These are phyloP conservation scores for Aspergillus carlsbadensis DNA, from an alignment of 495 filamentous ascomycete genomes.

Conservation along the genomic window DNA sequence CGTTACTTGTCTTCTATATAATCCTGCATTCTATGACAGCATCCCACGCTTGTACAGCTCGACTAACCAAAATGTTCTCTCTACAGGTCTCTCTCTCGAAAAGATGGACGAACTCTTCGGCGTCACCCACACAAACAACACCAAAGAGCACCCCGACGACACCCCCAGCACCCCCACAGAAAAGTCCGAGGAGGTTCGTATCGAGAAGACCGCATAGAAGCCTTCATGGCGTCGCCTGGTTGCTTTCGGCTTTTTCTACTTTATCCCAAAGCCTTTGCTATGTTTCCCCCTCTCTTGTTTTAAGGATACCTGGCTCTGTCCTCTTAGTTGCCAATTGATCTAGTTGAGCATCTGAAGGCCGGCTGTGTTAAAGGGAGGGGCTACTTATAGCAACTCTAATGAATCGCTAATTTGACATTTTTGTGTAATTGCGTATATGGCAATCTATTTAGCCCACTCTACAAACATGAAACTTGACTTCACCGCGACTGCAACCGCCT, in stretches of 20 bases:
- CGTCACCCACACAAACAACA: slow-evolving; percentile 22
- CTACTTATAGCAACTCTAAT: background rate
- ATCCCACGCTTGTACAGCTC: background rate
- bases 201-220: slow-evolving; percentile 2
- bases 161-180: background rate
- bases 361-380: background rate
- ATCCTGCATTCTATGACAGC: background rate
- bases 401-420: background rate
- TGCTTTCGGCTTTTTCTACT: background rate
- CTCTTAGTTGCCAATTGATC: no score
- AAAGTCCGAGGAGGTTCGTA: slow-evolving; percentile 18
- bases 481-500: no score
- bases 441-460: no score
- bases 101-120: slow-evolving; percentile 56
- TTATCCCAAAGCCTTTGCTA: no score
- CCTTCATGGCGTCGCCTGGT: background rate
- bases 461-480: no score
- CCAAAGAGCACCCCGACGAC: background rate
- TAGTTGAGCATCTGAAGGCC: background rate
- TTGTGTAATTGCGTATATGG: background rate
- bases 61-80: background rate
- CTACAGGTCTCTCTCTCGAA: slow-evolving; percentile 40
- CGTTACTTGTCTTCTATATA: slow-evolving; percentile 1
- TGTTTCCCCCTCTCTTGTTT: no score
- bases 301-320: no score